Evolutionary conservation across 208 protist genomes (phyloP), one percentile per base, ranked within the genome.

Genomic region (Crithidia expoeki): DNA sequence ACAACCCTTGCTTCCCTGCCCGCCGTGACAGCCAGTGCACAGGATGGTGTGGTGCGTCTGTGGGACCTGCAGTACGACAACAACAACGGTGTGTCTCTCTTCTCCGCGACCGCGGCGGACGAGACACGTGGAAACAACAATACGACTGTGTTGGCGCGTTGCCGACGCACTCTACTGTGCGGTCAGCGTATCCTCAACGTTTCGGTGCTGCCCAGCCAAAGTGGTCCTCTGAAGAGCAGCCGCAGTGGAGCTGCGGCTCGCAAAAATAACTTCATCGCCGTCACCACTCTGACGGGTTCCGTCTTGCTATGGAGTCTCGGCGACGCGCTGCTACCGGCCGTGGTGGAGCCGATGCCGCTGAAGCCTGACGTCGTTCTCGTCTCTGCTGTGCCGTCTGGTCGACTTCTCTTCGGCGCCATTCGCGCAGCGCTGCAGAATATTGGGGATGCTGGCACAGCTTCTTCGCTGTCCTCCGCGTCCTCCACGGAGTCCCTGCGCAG

Each of bases 161-260:
- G 90, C 72, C 81, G 83, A 10, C 82, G 88, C 46, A 96, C 86
- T 40, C 85, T 96, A 21, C 44, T 90, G 36, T 93, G 88, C 72
- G 90, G 90, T 0, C 88, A 94, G 71, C 85, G 90, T 51, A 92
- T 94, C 53, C 56, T 86, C 9, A 78, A 83, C 66, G 51, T 96
- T 27, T 83, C 74, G 12, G 84, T 94, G 23, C 71, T 79, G 10
- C 74, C 83, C 16, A 55, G 46, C 33, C 42, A 7, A 25, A 23
- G 5, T 7, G 58, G 58, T 4, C n/a, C n/a, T n/a, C n/a, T n/a
- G n/a, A n/a, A n/a, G n/a, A n/a, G n/a, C n/a, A n/a, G n/a, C n/a
- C n/a, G n/a, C n/a, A n/a, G n/a, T n/a, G n/a, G n/a, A n/a, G n/a
- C n/a, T n/a, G 34, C 23, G 7, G 12, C 17, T 2, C 65, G 58